Base-by-base conservation (phyloP, 208 protist genomes). In the Acanthamoeba lenticulata region DNA sequence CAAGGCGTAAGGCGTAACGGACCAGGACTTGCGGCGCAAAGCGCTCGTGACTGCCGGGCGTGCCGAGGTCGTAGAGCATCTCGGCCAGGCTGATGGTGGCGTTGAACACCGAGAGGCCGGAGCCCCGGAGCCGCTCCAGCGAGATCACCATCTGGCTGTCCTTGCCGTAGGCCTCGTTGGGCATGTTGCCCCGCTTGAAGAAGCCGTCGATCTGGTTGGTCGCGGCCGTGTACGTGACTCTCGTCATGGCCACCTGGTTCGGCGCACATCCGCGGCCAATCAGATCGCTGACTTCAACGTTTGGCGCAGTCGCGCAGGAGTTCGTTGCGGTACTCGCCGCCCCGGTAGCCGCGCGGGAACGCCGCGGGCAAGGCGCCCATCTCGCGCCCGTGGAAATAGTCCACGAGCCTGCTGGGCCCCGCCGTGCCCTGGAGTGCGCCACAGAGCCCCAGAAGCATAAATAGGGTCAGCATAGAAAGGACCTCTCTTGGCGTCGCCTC, bases 101-200 rank as follows among this genome's bases (percentile, higher is more conserved):
- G 38, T 45, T 38, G 38, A 77, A 77, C 9, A 5, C 15, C 36
- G 67, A 19, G 9, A 15, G 34, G 9, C 5, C 86, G 9, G 86
- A 7, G 34, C 27, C 72, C 5, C 29, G 49, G 15, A 79, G 40
- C 7, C 90, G 5, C 90, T 94, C 92, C 40, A 94, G 38, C 57
- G 60, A 62, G 40, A 94, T 17, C 21, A 55, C 29, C 55, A 94
- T 52, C 49, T 94, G 92, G 90, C 77, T 94, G 83, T 36, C 27
- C 29, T 44, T 52, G 38, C 92, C 92, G 90, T 94, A 74, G 11
- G 92, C 2, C 60, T 94, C 92, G 27, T 94, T 94, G 34, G 92
- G 92, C 92, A 94, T 94, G 47, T 94, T 94, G 34, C 92, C 92
- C n/a, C 92, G n/a, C 49, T 94, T 94, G 92, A 94, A 94, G 13